Evolutionary conservation across 805 yeast genomes (phyloP).

Genomic region (Candida nanaspora): DNA sequence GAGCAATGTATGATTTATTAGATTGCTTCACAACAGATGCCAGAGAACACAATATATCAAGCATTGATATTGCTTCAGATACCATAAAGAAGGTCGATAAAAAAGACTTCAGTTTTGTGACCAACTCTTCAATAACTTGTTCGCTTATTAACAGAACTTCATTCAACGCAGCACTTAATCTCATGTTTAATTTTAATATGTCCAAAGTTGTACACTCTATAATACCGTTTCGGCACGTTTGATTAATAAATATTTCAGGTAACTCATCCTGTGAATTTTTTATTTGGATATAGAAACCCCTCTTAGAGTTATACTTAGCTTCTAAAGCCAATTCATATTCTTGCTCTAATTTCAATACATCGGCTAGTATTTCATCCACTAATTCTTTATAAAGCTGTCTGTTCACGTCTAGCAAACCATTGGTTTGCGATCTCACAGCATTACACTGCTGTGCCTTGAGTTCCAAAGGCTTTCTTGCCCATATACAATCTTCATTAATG

Average conservation of each 20-base stretch:
- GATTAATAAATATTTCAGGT: conserved; percentile 30
- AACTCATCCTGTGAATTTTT: conserved; percentile 4
- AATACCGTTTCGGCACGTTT: conserved; percentile 16
- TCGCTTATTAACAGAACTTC: conserved; percentile 39
- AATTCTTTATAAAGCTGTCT: conserved; percentile 32
- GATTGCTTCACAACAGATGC: conserved; percentile 18
- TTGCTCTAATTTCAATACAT: conserved; percentile 18
- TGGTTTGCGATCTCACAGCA: conserved; percentile 36
- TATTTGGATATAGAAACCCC: conserved; percentile 33
- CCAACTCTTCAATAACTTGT: conserved; percentile 26
- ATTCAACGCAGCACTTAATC: conserved; percentile 30
- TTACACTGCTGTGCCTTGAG: conserved; percentile 36
- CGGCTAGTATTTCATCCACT: conserved; percentile 28
- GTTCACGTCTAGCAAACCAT: conserved; percentile 39
- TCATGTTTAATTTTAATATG: conserved; percentile 31
- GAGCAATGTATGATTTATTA: conserved; percentile 21
- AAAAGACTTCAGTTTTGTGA: conserved; percentile 17
- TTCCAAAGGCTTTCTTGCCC: conserved; percentile 34
- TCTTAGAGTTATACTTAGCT: conserved; percentile 25
- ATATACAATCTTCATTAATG: conserved; percentile 35
- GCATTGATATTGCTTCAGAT: conserved; percentile 34
- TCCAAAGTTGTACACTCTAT: conserved; percentile 34
- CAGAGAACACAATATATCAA: conserved; percentile 29
- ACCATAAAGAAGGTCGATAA: conserved; percentile 32
- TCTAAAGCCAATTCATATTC: conserved; percentile 21